These are phyloP conservation scores for Chytridium lagenaria DNA, from an alignment of 371 early-diverging fungal species.

Conservation along the genomic window DNA sequence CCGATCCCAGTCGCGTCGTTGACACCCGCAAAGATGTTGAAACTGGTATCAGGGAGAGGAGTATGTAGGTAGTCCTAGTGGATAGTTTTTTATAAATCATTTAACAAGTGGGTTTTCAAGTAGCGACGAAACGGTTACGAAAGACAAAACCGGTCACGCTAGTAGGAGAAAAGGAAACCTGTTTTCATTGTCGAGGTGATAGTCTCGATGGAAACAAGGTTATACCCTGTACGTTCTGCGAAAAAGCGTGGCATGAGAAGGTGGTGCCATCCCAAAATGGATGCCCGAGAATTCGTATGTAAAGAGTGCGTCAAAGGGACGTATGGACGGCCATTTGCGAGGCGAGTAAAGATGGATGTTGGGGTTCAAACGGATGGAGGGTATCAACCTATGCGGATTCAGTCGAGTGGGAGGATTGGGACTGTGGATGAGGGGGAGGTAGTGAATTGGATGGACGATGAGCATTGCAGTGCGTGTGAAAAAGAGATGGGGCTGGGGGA, in stretches of 20 bases:
- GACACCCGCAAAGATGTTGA: too few relatives aligned
- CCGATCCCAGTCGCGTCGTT: too few relatives aligned
- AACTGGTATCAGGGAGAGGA: too few relatives aligned
- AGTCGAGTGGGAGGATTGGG: not conserved
- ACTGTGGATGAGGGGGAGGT: not conserved
- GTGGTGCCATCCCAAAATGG: too few relatives aligned
- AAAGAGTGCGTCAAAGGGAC: not conserved
- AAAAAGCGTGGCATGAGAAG: constrained; percentile 1
- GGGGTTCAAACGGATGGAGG: not conserved
- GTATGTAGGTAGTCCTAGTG: too few relatives aligned
- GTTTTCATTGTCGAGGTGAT: not conserved
- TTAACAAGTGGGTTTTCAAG: too few relatives aligned
- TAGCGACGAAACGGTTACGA: too few relatives aligned
- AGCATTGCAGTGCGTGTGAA: not conserved
- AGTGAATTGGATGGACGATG: not conserved
- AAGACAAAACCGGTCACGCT: too few relatives aligned
- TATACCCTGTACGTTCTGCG: not conserved
- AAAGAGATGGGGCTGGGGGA: not conserved
- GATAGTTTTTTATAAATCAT: too few relatives aligned
- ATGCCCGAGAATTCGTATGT: not conserved
- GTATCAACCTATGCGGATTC: not conserved
- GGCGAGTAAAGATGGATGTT: not conserved
- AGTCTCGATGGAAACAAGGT: not conserved
- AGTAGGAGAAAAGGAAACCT: too few relatives aligned
- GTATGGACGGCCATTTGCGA: not conserved